Evolutionary conservation across 1,284 basidiomycete species (phyloP).

Genomic region (Omphalotus olearius): DNA sequence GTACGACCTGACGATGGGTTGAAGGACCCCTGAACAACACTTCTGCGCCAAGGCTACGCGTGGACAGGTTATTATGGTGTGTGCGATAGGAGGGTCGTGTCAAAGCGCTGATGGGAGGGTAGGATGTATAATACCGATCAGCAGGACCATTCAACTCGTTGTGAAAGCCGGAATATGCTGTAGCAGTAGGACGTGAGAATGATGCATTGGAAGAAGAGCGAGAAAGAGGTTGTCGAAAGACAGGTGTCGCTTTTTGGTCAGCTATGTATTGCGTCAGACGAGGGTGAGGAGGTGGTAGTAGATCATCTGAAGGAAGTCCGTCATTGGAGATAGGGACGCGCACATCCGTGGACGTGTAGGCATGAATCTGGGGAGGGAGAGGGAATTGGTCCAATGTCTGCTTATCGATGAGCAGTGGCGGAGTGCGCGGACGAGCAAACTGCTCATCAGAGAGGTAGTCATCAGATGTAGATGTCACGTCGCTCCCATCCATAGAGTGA

Average conservation of each 20-base stretch:
- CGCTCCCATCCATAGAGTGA: background rate
- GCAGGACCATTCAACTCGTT: background rate
- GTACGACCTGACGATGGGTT: background rate
- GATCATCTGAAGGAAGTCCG: background rate
- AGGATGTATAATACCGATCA: background rate
- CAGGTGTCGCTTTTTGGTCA: background rate
- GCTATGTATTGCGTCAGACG: background rate
- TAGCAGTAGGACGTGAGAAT: conserved; percentile 7
- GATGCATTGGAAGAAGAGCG: conserved; percentile 9
- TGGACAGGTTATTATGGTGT: background rate
- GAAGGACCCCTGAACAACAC: background rate
- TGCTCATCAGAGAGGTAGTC: background rate
- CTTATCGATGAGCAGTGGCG: conserved; percentile 7
- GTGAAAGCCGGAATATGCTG: conserved; percentile 2
- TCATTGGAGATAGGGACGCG: conserved; percentile 1
- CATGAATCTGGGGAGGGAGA: conserved; percentile 6
- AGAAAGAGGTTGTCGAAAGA: conserved; percentile 5
- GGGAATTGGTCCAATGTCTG: conserved; percentile 10
- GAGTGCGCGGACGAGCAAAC: background rate
- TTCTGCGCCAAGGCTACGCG: background rate
- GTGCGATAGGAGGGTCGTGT: background rate
- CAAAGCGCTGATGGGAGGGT: background rate
- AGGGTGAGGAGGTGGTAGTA: conserved; percentile 7
- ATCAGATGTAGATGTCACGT: background rate
- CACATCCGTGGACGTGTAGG: conserved; percentile 2